A percentile compares a stretch with the other conserved stretches of the same genome.
phyloP scores from a whole-genome alignment of 257 asterid genomes.

The Nicotiana obtusifolia region DNA sequence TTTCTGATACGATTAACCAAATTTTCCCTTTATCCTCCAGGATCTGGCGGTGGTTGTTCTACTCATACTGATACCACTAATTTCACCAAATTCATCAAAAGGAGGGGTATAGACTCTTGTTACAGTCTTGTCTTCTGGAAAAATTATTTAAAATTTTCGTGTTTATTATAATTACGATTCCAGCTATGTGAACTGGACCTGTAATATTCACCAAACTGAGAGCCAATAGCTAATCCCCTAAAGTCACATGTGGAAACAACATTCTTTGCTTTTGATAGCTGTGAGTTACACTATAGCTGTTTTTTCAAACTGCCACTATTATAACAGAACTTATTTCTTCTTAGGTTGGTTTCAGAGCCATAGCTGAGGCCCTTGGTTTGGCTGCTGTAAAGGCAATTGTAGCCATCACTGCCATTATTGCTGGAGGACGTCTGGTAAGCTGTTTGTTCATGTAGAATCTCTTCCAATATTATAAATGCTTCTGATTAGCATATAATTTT shows the following conservation, averaged over 20 bases:
- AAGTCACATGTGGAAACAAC: not conserved
- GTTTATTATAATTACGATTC: not conserved
- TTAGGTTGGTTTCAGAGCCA: slow-evolving; percentile 93
- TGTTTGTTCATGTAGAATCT: not conserved
- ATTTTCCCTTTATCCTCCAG: slow-evolving; percentile 34
- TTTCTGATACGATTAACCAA: not conserved
- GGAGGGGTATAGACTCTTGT: slow-evolving; percentile 76
- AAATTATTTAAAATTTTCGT: not conserved
- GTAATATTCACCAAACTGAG: not conserved
- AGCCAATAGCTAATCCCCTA: not conserved
- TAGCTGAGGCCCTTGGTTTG: slow-evolving; percentile 98
- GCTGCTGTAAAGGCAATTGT: slow-evolving; percentile 98
- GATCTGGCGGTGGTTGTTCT: slow-evolving; percentile 99
- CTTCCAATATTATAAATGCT: not conserved
- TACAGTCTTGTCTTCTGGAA: not conserved
- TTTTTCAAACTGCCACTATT: slow-evolving; percentile 4
- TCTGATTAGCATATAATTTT: not conserved
- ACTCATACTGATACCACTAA: slow-evolving; percentile 95
- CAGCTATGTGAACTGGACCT: slow-evolving; percentile 7
- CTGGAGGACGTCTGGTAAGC: slow-evolving; percentile 92
- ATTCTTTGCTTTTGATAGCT: not conserved
- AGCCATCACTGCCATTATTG: slow-evolving; percentile 96
- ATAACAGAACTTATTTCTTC: not conserved
- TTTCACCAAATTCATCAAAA: slow-evolving; percentile 95
- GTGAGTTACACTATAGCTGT: not conserved